phyloP scores from a whole-genome alignment of 2,329 filamentous ascomycete species.

The Lasiodiplodia theobromae region DNA sequence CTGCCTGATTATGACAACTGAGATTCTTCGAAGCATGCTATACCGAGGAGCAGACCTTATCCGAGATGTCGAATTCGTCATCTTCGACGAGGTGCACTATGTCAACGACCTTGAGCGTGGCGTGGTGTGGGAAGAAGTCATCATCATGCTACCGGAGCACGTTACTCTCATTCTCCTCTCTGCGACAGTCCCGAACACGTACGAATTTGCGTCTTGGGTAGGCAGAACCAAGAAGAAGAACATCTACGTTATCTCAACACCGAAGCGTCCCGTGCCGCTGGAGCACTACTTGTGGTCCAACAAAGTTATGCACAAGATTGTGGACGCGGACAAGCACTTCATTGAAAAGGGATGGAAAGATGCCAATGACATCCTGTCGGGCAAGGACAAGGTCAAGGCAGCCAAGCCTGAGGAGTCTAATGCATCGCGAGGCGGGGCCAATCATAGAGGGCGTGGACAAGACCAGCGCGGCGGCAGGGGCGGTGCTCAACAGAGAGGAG shows the following conservation, averaged over 20 bases:
- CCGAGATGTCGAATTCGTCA: constrained; percentile 96
- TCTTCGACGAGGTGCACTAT: constrained; percentile 99
- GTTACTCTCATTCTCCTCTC: constrained; percentile 94
- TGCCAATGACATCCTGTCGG: constrained; percentile 81
- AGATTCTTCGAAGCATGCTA: constrained; percentile 97
- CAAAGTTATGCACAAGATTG: constrained; percentile 92
- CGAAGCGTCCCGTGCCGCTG: constrained; percentile 90
- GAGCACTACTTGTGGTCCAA: constrained; percentile 97
- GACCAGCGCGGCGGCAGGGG: constrained; percentile 60
- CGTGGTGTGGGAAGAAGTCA: constrained; percentile 99
- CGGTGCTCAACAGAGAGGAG: constrained; percentile 60
- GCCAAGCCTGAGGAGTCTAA: constrained; percentile 60
- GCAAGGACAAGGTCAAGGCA: constrained; percentile 77
- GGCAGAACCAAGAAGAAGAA: constrained; percentile 98
- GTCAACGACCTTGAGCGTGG: constrained; percentile 96
- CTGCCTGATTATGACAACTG: constrained; percentile 98
- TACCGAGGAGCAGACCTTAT: constrained; percentile 96
- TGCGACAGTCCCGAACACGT: constrained; percentile 94
- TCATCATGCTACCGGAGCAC: constrained; percentile 98
- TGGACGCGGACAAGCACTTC: constrained; percentile 90
- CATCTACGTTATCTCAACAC: constrained; percentile 97
- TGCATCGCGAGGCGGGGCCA: constrained; percentile 60
- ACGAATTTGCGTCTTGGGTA: constrained; percentile 98
- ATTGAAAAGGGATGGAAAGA: constrained; percentile 94
- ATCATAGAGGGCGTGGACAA: constrained; percentile 57